Evolutionary conservation across 169 alveolate genomes (phyloP).

Genomic region (Plasmodium fragile): DNA sequence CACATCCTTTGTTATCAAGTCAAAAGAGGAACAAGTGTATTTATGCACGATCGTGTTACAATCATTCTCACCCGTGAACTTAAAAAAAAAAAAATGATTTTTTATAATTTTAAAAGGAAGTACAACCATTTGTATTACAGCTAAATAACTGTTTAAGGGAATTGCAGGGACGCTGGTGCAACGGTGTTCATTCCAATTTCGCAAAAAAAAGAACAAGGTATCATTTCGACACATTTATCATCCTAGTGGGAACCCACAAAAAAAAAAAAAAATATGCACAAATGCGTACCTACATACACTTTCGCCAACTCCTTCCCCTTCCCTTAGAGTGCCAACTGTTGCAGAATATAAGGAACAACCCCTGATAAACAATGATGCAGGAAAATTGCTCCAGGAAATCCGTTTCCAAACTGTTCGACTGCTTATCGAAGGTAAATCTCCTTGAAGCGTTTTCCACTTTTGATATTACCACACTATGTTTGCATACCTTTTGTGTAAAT

Average conservation of each 20-base stretch:
- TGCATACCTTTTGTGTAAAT: background rate
- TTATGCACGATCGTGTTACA: background rate
- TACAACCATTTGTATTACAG: background rate
- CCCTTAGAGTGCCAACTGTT: background rate
- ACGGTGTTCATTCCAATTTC: background rate
- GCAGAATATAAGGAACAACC: background rate
- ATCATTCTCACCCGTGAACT: background rate
- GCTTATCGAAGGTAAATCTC: background rate
- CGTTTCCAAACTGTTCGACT: background rate
- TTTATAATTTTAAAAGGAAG: background rate
- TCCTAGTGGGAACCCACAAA: background rate
- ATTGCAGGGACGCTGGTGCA: background rate
- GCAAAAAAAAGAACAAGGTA: background rate
- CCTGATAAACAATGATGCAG: background rate
- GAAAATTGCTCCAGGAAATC: conserved; percentile 5
- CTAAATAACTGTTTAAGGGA: background rate
- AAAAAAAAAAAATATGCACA: background rate
- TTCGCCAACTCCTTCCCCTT: background rate
- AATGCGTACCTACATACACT: background rate
- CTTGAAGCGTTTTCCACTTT: background rate
- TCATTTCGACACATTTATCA: background rate
- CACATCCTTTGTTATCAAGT: background rate
- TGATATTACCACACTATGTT: background rate
- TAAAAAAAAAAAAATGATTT: background rate
- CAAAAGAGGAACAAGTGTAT: background rate